Base-by-base conservation (phyloP, 2,329 filamentous ascomycete genomes). In the Dryadomyces sulphureus region DNA sequence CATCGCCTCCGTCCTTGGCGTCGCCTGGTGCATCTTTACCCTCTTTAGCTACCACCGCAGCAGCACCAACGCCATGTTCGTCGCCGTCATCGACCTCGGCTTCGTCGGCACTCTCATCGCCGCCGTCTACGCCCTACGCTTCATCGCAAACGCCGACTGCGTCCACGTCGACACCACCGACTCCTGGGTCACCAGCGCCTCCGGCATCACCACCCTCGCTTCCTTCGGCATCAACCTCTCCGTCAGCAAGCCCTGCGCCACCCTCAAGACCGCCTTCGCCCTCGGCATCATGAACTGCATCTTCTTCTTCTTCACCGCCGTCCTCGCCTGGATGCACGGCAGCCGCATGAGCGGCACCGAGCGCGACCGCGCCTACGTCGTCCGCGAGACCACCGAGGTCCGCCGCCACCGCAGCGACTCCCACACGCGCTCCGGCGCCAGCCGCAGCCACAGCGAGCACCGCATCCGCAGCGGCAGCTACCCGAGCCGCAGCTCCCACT, bases 261-360 rank as follows among this genome's bases (percentile, higher is more conserved):
- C 95, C 86, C 76, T 94, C 58, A 96, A 95, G 74, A 83, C 89
- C 1, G 74, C 71, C 54, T 96, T 87, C 65, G 90, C 87, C 3
- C 80, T 95, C 54, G 87, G 77, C 42, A 95, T 96, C 61, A 93
- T 95, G 73, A 85, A 92, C 61, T 68, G 70, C 53, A 67, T 92
- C 52, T 81, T 89, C 60, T 94, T 94, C 65, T 80, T 82, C 60
- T 68, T 82, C 58, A 92, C 86, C 4, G 74, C 77, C 44, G 64
- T 90, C 24, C 68, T 92, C 38, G 86, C 88, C 22, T 73, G 68
- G 53, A 60, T 70, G 53, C 73, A 67, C 62, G 81, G 65, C 59
- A 69, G 68, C 49, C 59, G 56, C 50, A 22, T 54, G 36, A 22
- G 66, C 53, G 43, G 54, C 53, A 55, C 60, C 46, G 67, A 72